Base-by-base conservation (phyloP, 2,329 filamentous ascomycete genomes). In the Pseudofabraea citricarpa region DNA sequence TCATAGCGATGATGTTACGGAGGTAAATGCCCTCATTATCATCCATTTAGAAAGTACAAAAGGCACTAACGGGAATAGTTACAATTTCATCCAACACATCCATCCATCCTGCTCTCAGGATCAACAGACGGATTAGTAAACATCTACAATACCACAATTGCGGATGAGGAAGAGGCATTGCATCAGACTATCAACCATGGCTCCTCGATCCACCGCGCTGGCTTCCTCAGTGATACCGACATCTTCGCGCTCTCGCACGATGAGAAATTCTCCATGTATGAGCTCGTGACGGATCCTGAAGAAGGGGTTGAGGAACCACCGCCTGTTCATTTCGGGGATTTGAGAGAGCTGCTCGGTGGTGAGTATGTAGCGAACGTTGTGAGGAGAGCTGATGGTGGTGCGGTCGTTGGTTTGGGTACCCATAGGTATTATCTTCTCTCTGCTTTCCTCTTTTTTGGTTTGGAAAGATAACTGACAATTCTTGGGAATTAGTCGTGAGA, bases 111-210 rank as follows among this genome's bases (percentile, higher is more conserved):
- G 5, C 71, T 91, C 9, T 88, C 85, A 1, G 85, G 85, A 33
- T 88, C 85, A 27, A 91, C 86, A 12, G 87, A 93, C 63, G 86
- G 86, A 6, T 75, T 91, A 1, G 75, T 91, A 55, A 90, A 86
- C 57, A 70, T 91, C 36, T 87, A 85, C 64, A 83, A 93, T 65
- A 84, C 79, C 15, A 72, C 74, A 37, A 74, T 87, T 45, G 65
- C 71, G 15, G 83, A 87, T 53, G 87, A 91, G 64, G 87, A 91
- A 58, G 87, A 91, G 36, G 81, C 87, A 1, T 69, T 90, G 16
- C 71, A 85, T 46, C 85, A 89, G 64, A 86, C 88, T 10, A 81
- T 90, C 61, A 91, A 91, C 63, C 85, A 87, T 58, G 75, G 78
- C 27, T 79, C 82, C 24, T 87, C 85, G 0, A 77, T 91, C 50